phyloP scores from a whole-genome alignment of 2,329 filamentous ascomycete species.

The Penicillium frequentans region DNA sequence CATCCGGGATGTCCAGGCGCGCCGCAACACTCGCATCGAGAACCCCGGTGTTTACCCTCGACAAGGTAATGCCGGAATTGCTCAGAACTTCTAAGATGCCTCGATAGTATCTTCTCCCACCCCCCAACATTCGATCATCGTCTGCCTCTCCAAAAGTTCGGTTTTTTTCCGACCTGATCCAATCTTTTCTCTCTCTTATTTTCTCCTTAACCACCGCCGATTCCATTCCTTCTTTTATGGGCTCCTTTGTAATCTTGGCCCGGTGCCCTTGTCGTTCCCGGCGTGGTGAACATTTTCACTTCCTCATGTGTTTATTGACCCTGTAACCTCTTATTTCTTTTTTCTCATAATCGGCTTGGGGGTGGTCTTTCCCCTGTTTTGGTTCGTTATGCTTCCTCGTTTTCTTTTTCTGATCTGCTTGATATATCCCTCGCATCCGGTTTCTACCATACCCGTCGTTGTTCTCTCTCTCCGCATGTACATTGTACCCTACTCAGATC shows the following conservation, averaged over 20 bases:
- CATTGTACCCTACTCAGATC: conserved; percentile 17
- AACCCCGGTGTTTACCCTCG: conserved; percentile 85
- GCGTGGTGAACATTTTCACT: conserved; percentile 25
- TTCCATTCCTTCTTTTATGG: conserved; percentile 17
- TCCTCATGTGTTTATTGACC: conserved; percentile 25
- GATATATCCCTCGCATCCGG: conserved; percentile 24
- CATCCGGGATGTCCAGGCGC: conserved; percentile 87
- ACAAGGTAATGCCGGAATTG: conserved; percentile 86
- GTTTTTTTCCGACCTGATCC: conserved; percentile 1
- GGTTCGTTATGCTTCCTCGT: neutral
- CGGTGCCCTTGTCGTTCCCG: conserved; percentile 17
- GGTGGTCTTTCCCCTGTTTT: neutral
- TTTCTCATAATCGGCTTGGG: conserved; percentile 1
- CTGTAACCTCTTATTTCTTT: conserved; percentile 15
- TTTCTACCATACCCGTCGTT: conserved; percentile 14
- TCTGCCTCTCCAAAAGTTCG: conserved; percentile 8
- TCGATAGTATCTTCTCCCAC: neutral
- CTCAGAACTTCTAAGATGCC: conserved; percentile 82
- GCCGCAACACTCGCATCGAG: conserved; percentile 93
- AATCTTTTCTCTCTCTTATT: conserved; percentile 6
- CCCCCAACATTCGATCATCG: neutral
- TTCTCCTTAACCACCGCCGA: conserved; percentile 15
- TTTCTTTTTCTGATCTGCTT: conserved; percentile 11
- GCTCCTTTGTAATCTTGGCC: conserved; percentile 5
- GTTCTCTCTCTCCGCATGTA: conserved; percentile 12